Percentiles rank a stretch among this genome's conserved stretches.
Evolutionary conservation across 495 filamentous ascomycete species (phyloP).

Genomic region (Penicillium subrubescens): DNA sequence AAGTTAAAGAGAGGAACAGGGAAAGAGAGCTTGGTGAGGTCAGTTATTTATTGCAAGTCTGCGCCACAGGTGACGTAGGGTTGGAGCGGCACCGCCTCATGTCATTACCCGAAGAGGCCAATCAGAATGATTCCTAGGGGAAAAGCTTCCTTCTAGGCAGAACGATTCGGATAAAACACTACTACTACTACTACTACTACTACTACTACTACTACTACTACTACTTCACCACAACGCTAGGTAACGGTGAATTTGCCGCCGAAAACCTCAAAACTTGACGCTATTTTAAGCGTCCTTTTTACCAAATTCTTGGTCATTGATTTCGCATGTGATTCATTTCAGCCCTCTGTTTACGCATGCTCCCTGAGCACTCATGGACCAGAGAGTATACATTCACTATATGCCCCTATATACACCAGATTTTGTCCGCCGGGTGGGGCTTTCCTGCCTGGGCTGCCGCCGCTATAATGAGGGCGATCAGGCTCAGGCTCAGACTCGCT

Average conservation of each 20-base stretch:
- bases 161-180: neutral
- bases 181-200: too few relatives aligned
- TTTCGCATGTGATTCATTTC: too few relatives aligned
- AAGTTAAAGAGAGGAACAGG: neutral
- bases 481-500: neutral
- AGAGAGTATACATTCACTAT: neutral
- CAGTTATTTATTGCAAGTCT: slow-evolving; percentile 20
- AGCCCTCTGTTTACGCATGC: too few relatives aligned
- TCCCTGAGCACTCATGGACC: too few relatives aligned
- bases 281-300: too few relatives aligned
- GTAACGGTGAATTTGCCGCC: too few relatives aligned
- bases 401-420: too few relatives aligned
- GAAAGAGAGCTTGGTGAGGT: slow-evolving; percentile 6
- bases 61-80: slow-evolving; percentile 39
- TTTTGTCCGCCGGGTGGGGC: neutral
- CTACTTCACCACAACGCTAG: too few relatives aligned
- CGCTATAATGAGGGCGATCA: neutral
- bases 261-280: too few relatives aligned
- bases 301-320: too few relatives aligned
- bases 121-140: neutral
- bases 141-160: neutral
- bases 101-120: neutral
- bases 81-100: slow-evolving; percentile 31
- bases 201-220: too few relatives aligned
- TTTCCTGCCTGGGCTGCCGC: neutral